Evolutionary conservation across 768 basidiomycete genomes (phyloP).

Genomic region (Mycena floridula): DNA sequence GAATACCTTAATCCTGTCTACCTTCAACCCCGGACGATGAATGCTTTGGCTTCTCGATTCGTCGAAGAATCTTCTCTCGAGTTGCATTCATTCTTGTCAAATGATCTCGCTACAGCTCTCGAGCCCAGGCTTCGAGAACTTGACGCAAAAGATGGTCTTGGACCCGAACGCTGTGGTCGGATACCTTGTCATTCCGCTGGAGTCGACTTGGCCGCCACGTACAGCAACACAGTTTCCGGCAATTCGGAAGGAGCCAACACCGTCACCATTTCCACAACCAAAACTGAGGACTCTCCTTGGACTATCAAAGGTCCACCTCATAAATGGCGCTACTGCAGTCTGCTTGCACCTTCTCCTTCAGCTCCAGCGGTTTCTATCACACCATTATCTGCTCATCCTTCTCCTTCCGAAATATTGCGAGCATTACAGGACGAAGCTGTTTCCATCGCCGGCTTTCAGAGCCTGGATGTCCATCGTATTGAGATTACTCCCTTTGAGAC

Average conservation of each 20-base stretch:
- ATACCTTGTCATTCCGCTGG: slow-evolving; percentile 52
- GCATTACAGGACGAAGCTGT: slow-evolving; percentile 71
- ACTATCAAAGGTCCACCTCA: slow-evolving; percentile 81
- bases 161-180: slow-evolving; percentile 39
- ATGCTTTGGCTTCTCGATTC: slow-evolving; percentile 75
- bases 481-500: slow-evolving; percentile 62
- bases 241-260: background rate
- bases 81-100: slow-evolving; percentile 78
- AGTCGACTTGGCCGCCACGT: slow-evolving; percentile 2
- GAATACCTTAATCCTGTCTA: slow-evolving; percentile 89
- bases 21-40: slow-evolving; percentile 76
- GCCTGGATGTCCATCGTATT: slow-evolving; percentile 82
- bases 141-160: slow-evolving; percentile 61
- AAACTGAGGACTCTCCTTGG: slow-evolving; percentile 46
- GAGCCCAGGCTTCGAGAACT: slow-evolving; percentile 57
- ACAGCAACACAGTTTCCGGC: background rate
- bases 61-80: slow-evolving; percentile 83
- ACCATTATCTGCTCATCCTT: slow-evolving; percentile 45
- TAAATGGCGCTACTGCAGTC: slow-evolving; percentile 87
- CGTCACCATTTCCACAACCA: slow-evolving; percentile 3
- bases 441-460: slow-evolving; percentile 77
- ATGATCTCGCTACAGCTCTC: slow-evolving; percentile 61
- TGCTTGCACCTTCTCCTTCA: slow-evolving; percentile 33
- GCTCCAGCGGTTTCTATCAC: slow-evolving; percentile 39
- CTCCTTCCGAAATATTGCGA: slow-evolving; percentile 55